Conservation (phyloP, 768 basidiomycete genomes). For the Pholiota conissans region DNA sequence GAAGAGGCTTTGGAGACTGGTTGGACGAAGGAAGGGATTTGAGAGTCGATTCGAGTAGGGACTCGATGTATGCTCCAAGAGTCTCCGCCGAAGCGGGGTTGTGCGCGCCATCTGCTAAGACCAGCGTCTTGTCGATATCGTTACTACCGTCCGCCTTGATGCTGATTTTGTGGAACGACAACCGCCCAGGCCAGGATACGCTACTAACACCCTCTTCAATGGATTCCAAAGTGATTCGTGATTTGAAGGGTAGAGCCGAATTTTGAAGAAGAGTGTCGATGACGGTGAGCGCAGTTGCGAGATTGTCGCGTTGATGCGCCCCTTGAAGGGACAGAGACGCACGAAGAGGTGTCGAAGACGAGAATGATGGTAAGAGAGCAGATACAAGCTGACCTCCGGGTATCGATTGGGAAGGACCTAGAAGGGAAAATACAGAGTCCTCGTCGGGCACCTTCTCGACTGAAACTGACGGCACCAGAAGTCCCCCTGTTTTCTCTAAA, state of each 20-base stretch:
- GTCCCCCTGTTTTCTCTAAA: conserved; percentile 40
- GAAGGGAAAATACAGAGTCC: not conserved
- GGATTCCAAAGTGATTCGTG: conserved; percentile 45
- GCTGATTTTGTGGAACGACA: conserved; percentile 62
- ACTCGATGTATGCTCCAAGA: conserved; percentile 64
- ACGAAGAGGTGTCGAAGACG: conserved; percentile 43
- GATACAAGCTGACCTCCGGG: not conserved
- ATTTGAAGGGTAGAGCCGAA: not conserved
- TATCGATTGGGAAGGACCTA: too few species aligned
- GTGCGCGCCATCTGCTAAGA: conserved; percentile 93
- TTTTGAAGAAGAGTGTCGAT: conserved; percentile 51
- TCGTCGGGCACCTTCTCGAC: conserved; percentile 38
- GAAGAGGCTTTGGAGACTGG: conserved; percentile 24
- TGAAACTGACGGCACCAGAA: conserved; percentile 32
- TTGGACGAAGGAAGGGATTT: not conserved
- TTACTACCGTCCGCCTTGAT: conserved; percentile 6
- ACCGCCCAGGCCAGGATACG: conserved; percentile 79
- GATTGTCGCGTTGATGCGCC: conserved; percentile 82
- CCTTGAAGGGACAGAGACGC: conserved; percentile 71
- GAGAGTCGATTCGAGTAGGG: conserved; percentile 25
- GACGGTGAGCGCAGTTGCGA: conserved; percentile 65
- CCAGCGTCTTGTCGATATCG: conserved; percentile 21
- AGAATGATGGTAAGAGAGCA: conserved; percentile 25
- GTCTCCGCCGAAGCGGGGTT: conserved; percentile 76
- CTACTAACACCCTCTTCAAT: conserved; percentile 58